phyloP scores from a whole-genome alignment of 2,329 filamentous ascomycete species.

The Epichloe hybrida region DNA sequence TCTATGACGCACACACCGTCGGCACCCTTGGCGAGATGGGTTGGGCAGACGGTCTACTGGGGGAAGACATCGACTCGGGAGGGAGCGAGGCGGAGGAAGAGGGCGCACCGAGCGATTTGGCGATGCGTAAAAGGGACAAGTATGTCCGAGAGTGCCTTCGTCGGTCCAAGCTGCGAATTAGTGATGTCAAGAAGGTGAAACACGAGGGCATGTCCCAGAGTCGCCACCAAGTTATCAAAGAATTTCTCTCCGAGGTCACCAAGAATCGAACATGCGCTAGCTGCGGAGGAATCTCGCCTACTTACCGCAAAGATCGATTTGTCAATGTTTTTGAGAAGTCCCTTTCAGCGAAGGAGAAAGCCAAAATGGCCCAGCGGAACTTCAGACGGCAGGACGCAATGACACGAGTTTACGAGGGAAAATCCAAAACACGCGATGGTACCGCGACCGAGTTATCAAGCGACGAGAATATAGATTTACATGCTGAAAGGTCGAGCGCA shows the following conservation, averaged over 20 bases:
- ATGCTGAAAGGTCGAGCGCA: constrained; percentile 24
- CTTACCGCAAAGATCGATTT: constrained; percentile 77
- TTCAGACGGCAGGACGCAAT: constrained; percentile 61
- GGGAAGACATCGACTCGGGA: constrained; percentile 25
- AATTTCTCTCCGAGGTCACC: constrained; percentile 64
- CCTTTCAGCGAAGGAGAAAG: constrained; percentile 58
- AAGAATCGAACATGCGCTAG: constrained; percentile 55
- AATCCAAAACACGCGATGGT: constrained; percentile 17
- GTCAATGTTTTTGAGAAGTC: constrained; percentile 89
- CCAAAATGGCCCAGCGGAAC: constrained; percentile 57
- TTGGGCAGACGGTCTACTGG: constrained; percentile 19
- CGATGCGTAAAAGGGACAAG: constrained; percentile 38
- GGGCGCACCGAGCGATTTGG: constrained; percentile 37
- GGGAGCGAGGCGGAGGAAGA: constrained; percentile 53
- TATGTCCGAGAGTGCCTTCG: constrained; percentile 66
- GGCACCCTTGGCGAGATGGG: constrained; percentile 36
- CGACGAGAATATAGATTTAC: constrained; percentile 30
- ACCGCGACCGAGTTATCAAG: constrained; percentile 27
- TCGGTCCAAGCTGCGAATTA: constrained; percentile 35
- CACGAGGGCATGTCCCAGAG: constrained; percentile 73
- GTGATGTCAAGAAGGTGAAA: constrained; percentile 48
- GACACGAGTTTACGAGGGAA: constrained; percentile 24
- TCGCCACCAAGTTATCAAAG: constrained; percentile 62
- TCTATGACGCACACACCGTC: constrained; percentile 51
- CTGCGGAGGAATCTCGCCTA: constrained; percentile 59